Conservation (phyloP, 495 filamentous ascomycete species). For the Pyrenopolyporus hunteri region DNA sequence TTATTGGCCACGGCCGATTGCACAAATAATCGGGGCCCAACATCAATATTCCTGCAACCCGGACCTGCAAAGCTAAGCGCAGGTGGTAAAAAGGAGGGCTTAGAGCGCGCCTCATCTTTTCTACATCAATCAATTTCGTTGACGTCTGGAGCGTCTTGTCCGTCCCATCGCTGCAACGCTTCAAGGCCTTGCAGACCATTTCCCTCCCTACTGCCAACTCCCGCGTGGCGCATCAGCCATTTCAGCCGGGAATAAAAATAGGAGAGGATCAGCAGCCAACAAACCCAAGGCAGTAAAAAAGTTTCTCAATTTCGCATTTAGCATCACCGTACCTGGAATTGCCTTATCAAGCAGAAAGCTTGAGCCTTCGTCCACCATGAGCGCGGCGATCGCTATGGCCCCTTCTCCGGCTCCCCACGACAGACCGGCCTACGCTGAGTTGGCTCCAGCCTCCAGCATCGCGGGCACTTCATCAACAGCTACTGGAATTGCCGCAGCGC, state of each 20-base stretch:
- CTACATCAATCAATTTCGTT: slow-evolving; percentile 34
- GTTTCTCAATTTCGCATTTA: slow-evolving; percentile 28
- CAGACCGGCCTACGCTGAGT: slow-evolving; percentile 55
- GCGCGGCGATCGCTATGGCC: slow-evolving; percentile 65
- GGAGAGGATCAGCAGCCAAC: slow-evolving; percentile 31
- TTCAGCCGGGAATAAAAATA: slow-evolving; percentile 41
- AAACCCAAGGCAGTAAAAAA: slow-evolving; percentile 15
- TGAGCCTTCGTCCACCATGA: slow-evolving; percentile 52
- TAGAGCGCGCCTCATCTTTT: slow-evolving; percentile 33
- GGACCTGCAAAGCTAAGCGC: slow-evolving; percentile 29
- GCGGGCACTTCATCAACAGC: slow-evolving; percentile 27
- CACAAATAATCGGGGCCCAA: slow-evolving; percentile 39
- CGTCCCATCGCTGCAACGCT: slow-evolving; percentile 36
- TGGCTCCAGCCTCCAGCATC: slow-evolving; percentile 51
- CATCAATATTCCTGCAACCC: slow-evolving; percentile 35
- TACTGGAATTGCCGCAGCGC: slow-evolving; percentile 42
- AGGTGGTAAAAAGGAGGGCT: slow-evolving; percentile 27
- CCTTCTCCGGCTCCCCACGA: slow-evolving; percentile 65
- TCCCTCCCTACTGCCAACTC: slow-evolving; percentile 31
- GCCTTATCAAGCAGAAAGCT: slow-evolving; percentile 20
- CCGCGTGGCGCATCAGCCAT: slow-evolving; percentile 40
- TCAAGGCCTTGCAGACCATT: slow-evolving; percentile 17
- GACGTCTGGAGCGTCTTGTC: slow-evolving; percentile 36
- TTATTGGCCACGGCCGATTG: slow-evolving; percentile 29
- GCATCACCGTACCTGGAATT: slow-evolving; percentile 36